These are phyloP conservation scores for Populus simonii DNA, from an alignment of 345 rosid genomes.

Conservation along the genomic window DNA sequence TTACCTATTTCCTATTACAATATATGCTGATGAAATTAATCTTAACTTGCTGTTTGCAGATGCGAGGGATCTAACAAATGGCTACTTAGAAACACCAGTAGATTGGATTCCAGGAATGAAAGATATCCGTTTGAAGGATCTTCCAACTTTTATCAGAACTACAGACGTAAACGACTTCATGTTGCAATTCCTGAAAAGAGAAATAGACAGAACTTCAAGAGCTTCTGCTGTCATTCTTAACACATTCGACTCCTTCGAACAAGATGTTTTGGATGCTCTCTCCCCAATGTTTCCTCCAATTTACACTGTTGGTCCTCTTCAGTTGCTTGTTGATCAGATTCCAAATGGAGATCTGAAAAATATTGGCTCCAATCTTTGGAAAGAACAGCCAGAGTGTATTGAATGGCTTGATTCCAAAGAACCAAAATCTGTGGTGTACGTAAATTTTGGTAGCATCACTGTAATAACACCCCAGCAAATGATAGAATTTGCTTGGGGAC, in stretches of 20 bases:
- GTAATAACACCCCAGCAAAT: conserved; percentile 18
- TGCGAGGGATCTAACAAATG: conserved; percentile 30
- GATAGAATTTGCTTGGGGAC: conserved; percentile 31
- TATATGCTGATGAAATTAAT: too few species aligned
- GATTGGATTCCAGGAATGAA: conserved; percentile 45
- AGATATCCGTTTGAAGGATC: conserved; percentile 29
- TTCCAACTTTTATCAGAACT: conserved; percentile 38
- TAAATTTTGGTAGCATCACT: conserved; percentile 27
- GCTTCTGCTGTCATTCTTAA: conserved; percentile 35
- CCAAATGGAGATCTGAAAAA: background rate
- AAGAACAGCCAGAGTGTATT: conserved; percentile 20
- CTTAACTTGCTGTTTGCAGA: conserved; percentile 6
- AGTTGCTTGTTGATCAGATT: conserved; percentile 11
- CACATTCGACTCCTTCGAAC: conserved; percentile 37
- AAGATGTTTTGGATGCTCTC: conserved; percentile 20
- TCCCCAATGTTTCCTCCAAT: conserved; percentile 27
- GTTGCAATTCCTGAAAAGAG: conserved; percentile 22
- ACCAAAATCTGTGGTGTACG: conserved; percentile 23
- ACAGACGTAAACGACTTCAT: conserved; percentile 27
- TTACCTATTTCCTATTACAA: too few species aligned
- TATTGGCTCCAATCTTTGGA: conserved; percentile 21
- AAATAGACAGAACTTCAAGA: conserved; percentile 13
- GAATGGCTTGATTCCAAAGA: conserved; percentile 22
- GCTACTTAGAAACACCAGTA: conserved; percentile 25
- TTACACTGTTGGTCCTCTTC: conserved; percentile 25